Percentiles rank a stretch among this genome's conserved stretches.
phyloP scores from a whole-genome alignment of 805 yeast species.

The Kluyveromyces lactis region DNA sequence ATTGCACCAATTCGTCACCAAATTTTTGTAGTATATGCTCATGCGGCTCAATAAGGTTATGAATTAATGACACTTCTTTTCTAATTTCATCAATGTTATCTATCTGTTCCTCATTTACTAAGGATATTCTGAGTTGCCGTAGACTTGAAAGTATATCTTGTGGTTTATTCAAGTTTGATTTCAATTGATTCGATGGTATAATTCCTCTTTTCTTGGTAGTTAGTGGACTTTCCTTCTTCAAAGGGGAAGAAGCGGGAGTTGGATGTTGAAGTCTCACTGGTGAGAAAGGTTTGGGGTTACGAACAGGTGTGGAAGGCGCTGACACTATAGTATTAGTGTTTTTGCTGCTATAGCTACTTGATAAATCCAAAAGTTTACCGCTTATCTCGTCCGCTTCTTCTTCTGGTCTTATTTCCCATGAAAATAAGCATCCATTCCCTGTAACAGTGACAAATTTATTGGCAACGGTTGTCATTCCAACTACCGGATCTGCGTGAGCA shows the following conservation, averaged over 20 bases:
- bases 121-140: background rate
- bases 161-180: background rate
- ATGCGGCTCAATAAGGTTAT: background rate
- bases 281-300: background rate
- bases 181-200: background rate
- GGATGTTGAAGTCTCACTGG: slow-evolving; percentile 2
- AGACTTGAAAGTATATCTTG: background rate
- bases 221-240: background rate
- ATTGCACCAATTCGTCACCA: slow-evolving; percentile 1
- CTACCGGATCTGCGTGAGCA: slow-evolving; percentile 51
- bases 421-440: slow-evolving; percentile 46
- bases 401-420: slow-evolving; percentile 29
- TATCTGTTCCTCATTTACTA: background rate
- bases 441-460: slow-evolving; percentile 36
- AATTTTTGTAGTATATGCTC: background rate
- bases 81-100: slow-evolving; percentile 1
- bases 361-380: background rate
- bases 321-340: background rate
- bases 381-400: background rate
- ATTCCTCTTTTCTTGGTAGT: background rate
- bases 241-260: slow-evolving; percentile 1
- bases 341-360: background rate
- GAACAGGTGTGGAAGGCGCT: background rate
- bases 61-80: background rate
- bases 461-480: slow-evolving; percentile 31